Conservation (phyloP, 2,329 filamentous ascomycete species). For the Thelonectria blattea region DNA sequence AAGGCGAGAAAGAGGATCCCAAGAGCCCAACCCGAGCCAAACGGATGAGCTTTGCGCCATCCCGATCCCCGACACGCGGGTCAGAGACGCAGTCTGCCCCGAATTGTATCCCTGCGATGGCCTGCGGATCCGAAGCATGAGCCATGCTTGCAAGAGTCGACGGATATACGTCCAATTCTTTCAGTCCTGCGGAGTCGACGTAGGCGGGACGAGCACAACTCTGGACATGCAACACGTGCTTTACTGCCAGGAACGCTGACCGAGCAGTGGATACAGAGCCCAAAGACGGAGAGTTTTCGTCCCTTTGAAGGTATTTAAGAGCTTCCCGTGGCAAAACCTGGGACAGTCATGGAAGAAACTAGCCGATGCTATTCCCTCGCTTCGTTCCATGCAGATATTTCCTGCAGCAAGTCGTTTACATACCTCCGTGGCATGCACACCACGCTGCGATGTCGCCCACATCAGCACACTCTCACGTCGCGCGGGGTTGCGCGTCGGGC, state of each 20-base stretch:
- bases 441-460: slow-evolving; percentile 5
- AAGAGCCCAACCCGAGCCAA: background rate
- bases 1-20: background rate
- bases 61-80: slow-evolving; percentile 7
- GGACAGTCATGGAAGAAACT: background rate
- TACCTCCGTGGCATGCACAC: background rate
- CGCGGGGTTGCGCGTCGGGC: slow-evolving; percentile 7
- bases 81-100: slow-evolving; percentile 6
- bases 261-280: slow-evolving; percentile 16
- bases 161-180: background rate
- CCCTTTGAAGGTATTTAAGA: background rate
- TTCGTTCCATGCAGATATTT: background rate
- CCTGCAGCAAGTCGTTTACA: background rate
- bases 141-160: background rate
- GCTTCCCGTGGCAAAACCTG: slow-evolving; percentile 1
- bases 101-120: slow-evolving; percentile 3
- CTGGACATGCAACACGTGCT: slow-evolving; percentile 14
- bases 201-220: background rate
- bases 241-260: slow-evolving; percentile 16
- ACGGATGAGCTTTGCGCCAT: slow-evolving; percentile 12
- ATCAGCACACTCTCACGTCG: background rate
- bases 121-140: background rate
- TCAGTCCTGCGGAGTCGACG: background rate
- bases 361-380: slow-evolving; percentile 1
- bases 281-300: slow-evolving; percentile 4